Evolutionary conservation across 768 basidiomycete species (phyloP), one percentile per base, ranked within the genome.

Genomic region (Leucogyrophana mollusca): DNA sequence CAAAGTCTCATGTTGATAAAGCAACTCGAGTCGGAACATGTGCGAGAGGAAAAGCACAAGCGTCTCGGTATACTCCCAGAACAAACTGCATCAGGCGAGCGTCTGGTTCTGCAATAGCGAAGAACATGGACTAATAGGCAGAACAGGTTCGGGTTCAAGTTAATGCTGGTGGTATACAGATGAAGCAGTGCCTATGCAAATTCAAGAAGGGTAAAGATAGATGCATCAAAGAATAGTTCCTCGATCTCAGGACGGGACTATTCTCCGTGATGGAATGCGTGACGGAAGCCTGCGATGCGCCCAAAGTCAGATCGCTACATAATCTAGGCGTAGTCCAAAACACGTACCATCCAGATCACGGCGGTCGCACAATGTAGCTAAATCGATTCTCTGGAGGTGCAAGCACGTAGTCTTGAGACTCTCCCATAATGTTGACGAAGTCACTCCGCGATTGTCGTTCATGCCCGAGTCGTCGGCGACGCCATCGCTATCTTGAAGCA

Each of bases 401-500:
- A 92, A 57, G 61, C 90, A 90, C 30, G 85, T 82, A 33, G 84
- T 90, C 67, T 83, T 84, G 53, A 98, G 67, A 57, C 86, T 90
- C 42, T 92, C 89, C 95, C 95, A 98, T 33, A 97, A 67, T 2
- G 86, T 77, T 14, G 75, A 76, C 20, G 87, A 85, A 2, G 84
- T 86, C 37, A 94, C 81, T 7, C 87, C 89, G 33, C 85, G 82
- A 34, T 68, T 71, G 42, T 80, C 74, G 42, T 77, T 75, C 49
- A 64, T 56, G 3, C 71, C 71, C 37, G 60, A 56, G 6, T 61
- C 57, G 23, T 81, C 76, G n/a, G 58, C 57, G n/a, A 85, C 74
- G 8, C 83, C 79, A 55, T 97, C 94, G 40, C 80, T 82, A 50
- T 94, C 90, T 65, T 99, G 96, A 20, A 97, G 70, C 32, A 87